These are phyloP conservation scores for Scutellaria barbata DNA, from an alignment of 257 asterid species.

Conservation along the genomic window DNA sequence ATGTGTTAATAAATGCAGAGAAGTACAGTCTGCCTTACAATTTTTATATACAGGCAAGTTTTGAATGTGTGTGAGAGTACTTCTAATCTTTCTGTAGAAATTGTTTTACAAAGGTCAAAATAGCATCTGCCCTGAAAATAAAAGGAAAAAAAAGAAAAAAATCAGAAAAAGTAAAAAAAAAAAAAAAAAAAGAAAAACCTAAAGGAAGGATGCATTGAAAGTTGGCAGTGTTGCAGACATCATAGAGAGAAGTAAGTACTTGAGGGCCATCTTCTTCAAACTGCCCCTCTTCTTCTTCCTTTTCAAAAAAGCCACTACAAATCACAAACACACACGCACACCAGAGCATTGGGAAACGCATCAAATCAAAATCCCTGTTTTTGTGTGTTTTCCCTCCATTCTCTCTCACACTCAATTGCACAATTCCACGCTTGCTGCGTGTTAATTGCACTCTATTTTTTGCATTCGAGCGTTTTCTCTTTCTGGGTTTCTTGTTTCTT, in stretches of 20 bases:
- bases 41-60: conserved; percentile 18
- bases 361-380: conserved; percentile 21
- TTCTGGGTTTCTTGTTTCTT: conserved; percentile 37
- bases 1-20: conserved; percentile 48
- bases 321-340: conserved; percentile 33
- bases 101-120: conserved; percentile 28
- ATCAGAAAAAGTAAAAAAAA: conserved; percentile 5
- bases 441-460: conserved; percentile 17
- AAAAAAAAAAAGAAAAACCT: not conserved
- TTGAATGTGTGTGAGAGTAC: not conserved
- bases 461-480: conserved; percentile 4
- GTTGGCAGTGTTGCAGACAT: conserved; percentile 39
- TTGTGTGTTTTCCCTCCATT: conserved; percentile 40
- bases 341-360: conserved; percentile 37
- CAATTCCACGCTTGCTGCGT: conserved; percentile 32
- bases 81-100: not conserved
- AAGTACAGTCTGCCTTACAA: conserved; percentile 18
- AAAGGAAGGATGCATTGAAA: not conserved
- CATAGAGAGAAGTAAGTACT: conserved; percentile 12
- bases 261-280: conserved; percentile 43
- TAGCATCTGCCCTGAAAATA: conserved; percentile 7
- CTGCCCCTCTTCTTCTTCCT: conserved; percentile 31
- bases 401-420: conserved; percentile 29
- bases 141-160: not conserved
- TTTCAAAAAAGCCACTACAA: conserved; percentile 34